Evolutionary conservation across 352 stramenopile genomes (phyloP).

Genomic region (Globisporangium alternatum): DNA sequence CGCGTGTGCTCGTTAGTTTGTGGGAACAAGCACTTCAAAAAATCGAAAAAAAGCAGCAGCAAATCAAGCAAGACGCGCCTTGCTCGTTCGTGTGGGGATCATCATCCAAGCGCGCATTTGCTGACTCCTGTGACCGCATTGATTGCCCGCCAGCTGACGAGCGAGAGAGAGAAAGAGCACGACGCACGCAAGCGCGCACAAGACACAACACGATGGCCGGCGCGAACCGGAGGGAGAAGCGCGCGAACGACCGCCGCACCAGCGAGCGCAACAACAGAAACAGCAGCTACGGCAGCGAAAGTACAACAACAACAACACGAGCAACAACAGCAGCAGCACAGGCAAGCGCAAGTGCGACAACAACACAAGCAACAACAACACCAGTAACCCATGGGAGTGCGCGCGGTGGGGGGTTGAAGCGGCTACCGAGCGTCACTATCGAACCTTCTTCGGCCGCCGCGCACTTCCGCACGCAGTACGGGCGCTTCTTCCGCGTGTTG

Average conservation of each 20-base stretch:
- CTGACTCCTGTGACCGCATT: neutral
- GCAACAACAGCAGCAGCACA: neutral
- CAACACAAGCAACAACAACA: neutral
- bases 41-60: conserved; percentile 11
- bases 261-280: neutral
- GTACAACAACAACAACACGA: neutral
- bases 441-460: neutral
- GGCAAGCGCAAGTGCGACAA: neutral
- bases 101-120: neutral
- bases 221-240: conserved; percentile 5
- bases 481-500: conserved; percentile 41
- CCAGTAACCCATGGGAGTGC: conserved; percentile 1
- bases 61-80: neutral
- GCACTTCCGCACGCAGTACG: conserved; percentile 16
- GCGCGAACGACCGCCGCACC: conserved; percentile 1
- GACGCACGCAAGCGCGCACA: neutral
- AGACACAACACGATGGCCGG: conserved; percentile 3
- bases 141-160: neutral
- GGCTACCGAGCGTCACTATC: conserved; percentile 2
- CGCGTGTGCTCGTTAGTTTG: conserved; percentile 1
- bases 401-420: conserved; percentile 6
- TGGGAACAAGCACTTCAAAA: neutral
- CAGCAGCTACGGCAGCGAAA: neutral
- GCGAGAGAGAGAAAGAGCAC: neutral
- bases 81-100: neutral